These are phyloP conservation scores for Lactarius hengduanensis DNA, from an alignment of 768 basidiomycete genomes.

Conservation along the genomic window DNA sequence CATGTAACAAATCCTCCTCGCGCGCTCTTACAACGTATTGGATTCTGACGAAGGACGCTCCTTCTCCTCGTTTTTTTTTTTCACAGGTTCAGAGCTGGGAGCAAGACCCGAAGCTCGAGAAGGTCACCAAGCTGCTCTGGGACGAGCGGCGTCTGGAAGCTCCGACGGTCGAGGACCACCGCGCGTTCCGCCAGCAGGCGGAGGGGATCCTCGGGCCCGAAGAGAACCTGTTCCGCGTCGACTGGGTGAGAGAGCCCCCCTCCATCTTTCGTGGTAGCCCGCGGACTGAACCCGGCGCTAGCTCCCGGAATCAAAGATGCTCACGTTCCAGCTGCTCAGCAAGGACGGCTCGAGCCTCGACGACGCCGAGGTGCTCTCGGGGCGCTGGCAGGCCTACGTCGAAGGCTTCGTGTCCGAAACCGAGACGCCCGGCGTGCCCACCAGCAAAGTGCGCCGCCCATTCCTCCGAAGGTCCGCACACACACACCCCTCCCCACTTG, in stretches of 20 bases:
- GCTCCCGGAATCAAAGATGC: conserved; percentile 63
- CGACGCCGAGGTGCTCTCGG: conserved; percentile 72
- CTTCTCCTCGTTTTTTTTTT: not conserved
- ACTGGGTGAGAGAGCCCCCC: conserved; percentile 56
- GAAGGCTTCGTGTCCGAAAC: conserved; percentile 69
- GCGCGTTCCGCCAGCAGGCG: conserved; percentile 61
- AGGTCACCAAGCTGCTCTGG: conserved; percentile 67
- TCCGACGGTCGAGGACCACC: conserved; percentile 70
- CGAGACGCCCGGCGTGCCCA: conserved; percentile 52
- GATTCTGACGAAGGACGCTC: not conserved
- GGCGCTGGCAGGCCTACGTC: conserved; percentile 78
- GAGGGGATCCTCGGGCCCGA: conserved; percentile 73
- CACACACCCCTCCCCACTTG: conserved; percentile 34
- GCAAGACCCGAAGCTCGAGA: conserved; percentile 67
- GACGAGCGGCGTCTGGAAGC: conserved; percentile 57
- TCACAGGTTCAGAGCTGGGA: conserved; percentile 62
- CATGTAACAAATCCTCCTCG: conserved; percentile 48
- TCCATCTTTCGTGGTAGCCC: not conserved
- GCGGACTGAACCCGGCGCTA: conserved; percentile 32
- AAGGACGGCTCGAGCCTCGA: conserved; percentile 77
- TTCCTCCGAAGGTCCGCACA: conserved; percentile 59
- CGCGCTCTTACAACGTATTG: not conserved
- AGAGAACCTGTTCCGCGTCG: conserved; percentile 75
- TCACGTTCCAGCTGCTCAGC: conserved; percentile 73
- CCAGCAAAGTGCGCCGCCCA: conserved; percentile 49